Conservation (phyloP, 176 grass and related monocot species). For the Zoysia japonica region DNA sequence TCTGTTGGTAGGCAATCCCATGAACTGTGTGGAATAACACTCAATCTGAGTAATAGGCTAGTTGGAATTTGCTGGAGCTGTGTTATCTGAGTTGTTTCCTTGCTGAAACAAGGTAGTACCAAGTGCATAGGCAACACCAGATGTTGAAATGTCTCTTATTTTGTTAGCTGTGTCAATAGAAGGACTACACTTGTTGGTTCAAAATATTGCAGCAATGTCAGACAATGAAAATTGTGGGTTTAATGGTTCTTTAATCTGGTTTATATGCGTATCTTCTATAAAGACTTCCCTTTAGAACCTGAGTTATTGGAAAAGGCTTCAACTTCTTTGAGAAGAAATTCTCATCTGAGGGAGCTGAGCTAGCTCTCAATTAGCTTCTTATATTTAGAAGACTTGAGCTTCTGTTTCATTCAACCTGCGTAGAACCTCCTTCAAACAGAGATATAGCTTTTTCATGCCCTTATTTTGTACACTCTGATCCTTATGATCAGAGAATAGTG, state of each 20-base stretch:
- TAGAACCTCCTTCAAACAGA: neutral
- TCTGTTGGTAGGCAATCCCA: neutral
- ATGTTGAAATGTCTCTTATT: neutral
- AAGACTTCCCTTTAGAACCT: neutral
- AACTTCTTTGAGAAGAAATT: neutral
- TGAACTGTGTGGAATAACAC: neutral
- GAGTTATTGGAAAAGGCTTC: neutral
- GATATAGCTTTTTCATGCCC: neutral
- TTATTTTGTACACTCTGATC: neutral
- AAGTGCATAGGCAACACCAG: neutral
- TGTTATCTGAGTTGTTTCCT: neutral
- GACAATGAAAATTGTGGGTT: neutral
- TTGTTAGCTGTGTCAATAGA: neutral
- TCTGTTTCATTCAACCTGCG: neutral
- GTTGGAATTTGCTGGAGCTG: neutral
- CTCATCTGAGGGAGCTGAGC: neutral
- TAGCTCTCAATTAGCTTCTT: neutral
- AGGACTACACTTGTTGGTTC: neutral
- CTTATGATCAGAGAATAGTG: conserved; percentile 3
- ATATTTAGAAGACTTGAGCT: neutral
- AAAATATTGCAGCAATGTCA: neutral
- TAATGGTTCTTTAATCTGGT: neutral
- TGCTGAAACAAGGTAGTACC: neutral
- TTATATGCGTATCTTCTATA: neutral
- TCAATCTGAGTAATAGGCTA: neutral